Conservation (phyloP, 2,329 filamentous ascomycete species). For the Peltaster fructicola region DNA sequence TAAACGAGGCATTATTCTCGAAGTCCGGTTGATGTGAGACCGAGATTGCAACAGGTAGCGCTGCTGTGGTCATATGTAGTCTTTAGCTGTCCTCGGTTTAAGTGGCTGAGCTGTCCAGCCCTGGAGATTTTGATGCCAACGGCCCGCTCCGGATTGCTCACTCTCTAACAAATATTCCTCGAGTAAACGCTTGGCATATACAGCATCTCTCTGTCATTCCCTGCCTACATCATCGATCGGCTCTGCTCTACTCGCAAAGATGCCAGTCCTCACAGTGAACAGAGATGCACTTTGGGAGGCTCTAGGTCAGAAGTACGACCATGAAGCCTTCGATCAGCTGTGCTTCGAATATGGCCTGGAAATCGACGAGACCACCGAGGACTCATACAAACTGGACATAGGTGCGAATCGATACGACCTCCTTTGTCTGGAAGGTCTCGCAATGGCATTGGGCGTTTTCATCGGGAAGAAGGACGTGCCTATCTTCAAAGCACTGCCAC, state of each 20-base stretch:
- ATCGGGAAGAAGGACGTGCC: slow-evolving; percentile 57
- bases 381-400: slow-evolving; percentile 94
- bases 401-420: slow-evolving; percentile 84
- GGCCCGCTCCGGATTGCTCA: too few relatives aligned
- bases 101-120: too few relatives aligned
- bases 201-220: too few relatives aligned
- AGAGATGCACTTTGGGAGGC: slow-evolving; percentile 92
- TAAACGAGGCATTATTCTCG: too few relatives aligned
- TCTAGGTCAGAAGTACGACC: slow-evolving; percentile 79
- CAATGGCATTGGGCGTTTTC: slow-evolving; percentile 92
- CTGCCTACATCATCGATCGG: too few relatives aligned
- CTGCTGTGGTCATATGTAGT: too few relatives aligned
- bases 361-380: slow-evolving; percentile 83
- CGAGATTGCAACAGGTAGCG: too few relatives aligned
- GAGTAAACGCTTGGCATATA: too few relatives aligned
- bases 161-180: too few relatives aligned
- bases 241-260: slow-evolving; percentile 37
- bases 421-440: slow-evolving; percentile 94
- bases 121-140: too few relatives aligned
- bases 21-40: too few relatives aligned
- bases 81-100: too few relatives aligned
- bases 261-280: slow-evolving; percentile 95
- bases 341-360: slow-evolving; percentile 99
- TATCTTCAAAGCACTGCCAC: slow-evolving; percentile 59
- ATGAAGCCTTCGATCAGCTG: slow-evolving; percentile 86